These are phyloP conservation scores for Trichophyton schoenleinii DNA, from an alignment of 2,329 filamentous ascomycete species.

Conservation along the genomic window DNA sequence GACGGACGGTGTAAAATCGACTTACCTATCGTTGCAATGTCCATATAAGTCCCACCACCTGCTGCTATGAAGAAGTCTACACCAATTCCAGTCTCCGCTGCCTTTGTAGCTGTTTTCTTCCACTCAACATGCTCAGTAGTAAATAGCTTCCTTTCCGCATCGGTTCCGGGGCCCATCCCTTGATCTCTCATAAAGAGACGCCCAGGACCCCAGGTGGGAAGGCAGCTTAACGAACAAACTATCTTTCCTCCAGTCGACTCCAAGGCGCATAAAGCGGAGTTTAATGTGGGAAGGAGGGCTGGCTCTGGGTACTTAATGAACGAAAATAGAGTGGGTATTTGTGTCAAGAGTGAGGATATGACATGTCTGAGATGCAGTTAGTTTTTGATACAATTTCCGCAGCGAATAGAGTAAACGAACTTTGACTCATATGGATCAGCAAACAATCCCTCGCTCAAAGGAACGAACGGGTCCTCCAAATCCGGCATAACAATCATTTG, in stretches of 20 bases:
- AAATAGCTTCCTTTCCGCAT: constrained; percentile 84
- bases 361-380: constrained; percentile 43
- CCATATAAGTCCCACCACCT: constrained; percentile 78
- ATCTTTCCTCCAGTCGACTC: constrained; percentile 85
- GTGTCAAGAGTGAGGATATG: constrained; percentile 74
- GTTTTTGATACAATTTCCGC: constrained; percentile 2
- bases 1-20: constrained; percentile 9
- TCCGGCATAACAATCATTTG: constrained; percentile 99
- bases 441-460: constrained; percentile 80
- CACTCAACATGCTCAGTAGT: constrained; percentile 80
- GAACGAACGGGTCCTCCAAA: constrained; percentile 89
- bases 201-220: constrained; percentile 86
- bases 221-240: constrained; percentile 69
- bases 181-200: constrained; percentile 77
- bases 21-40: constrained; percentile 79
- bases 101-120: constrained; percentile 73
- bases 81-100: constrained; percentile 76
- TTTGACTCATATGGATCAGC: constrained; percentile 88
- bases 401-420: constrained; percentile 26
- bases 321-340: constrained; percentile 76
- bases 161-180: constrained; percentile 69
- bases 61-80: constrained; percentile 91
- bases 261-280: constrained; percentile 71
- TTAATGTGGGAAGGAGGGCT: constrained; percentile 70
- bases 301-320: constrained; percentile 83